A percentile compares a stretch with the other conserved stretches of the same genome.
Evolutionary conservation across 2,329 filamentous ascomycete species (phyloP).

Genomic region (Claviceps citrina): DNA sequence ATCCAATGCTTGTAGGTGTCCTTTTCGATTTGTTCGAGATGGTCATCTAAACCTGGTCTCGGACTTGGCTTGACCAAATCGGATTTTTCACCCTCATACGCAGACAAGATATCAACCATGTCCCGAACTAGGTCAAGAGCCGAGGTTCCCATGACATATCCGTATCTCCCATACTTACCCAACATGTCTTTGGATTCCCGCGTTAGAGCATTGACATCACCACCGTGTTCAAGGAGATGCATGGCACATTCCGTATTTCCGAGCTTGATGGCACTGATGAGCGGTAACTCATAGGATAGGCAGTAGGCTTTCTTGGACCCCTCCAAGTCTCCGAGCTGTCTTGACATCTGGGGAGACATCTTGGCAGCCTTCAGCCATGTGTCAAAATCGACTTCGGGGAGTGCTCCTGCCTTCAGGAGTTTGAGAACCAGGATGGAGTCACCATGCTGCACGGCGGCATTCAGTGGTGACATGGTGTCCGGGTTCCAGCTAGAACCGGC

Average conservation of each 20-base stretch:
- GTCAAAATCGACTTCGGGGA: constrained; percentile 44
- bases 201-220: constrained; percentile 47
- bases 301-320: constrained; percentile 34
- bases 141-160: constrained; percentile 26
- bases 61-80: constrained; percentile 2
- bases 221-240: constrained; percentile 46
- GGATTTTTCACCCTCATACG: constrained; percentile 21
- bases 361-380: constrained; percentile 45
- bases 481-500: constrained; percentile 18
- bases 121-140: constrained; percentile 45
- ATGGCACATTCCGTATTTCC: constrained; percentile 32
- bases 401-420: constrained; percentile 49
- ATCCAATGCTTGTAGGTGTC: constrained; percentile 48
- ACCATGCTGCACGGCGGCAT: constrained; percentile 39
- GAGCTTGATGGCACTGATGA: constrained; percentile 42
- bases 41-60: constrained; percentile 30
- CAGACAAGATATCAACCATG: constrained; percentile 33
- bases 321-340: constrained; percentile 25
- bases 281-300: constrained; percentile 41
- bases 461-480: constrained; percentile 33
- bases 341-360: constrained; percentile 24
- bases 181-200: constrained; percentile 21
- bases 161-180: constrained; percentile 16
- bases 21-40: constrained; percentile 32
- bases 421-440: constrained; percentile 39